Evolutionary conservation across 2,329 filamentous ascomycete genomes (phyloP), one percentile per base, ranked within the genome.

Genomic region (Aspergillus carbonarius): DNA sequence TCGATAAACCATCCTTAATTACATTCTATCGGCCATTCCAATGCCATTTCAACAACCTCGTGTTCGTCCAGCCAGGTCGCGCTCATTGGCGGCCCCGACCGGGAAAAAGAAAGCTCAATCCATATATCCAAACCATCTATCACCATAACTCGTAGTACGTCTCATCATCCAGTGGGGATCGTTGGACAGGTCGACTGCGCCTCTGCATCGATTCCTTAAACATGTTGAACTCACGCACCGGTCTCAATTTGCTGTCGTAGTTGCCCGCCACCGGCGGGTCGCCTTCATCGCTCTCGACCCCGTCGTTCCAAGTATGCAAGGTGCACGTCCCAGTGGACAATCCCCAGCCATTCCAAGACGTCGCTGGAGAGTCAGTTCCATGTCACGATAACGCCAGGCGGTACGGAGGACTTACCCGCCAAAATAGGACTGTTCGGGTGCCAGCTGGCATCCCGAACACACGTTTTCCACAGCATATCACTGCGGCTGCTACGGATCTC

Each of bases 361-460:
- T 95, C 39, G 92, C 92, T 91, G 58, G 13, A 27, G 56, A 40
- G 23, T 42, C 25, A 44, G 60, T 50, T 49, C 60, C 51, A 35
- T 35, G 17, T 39, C 23, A 5, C 8, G 10, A 39, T 40, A 12
- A 42, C 53, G 48, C 15, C 13, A 23, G 46, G 15, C 39, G 35
- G 34, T 32, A 17, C 52, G 40, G 57, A n/a, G n/a, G 54, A 50
- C 81, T 72, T 76, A 85, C 82, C 83, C 66, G 86, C 92, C 63
- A 97, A 81, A 40, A 96, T 81, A 1, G 92, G 92, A 1, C 89
- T 91, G 63, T 83, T 88, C 0, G 93, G 93, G 77, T 96, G 92
- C 93, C 93, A 96, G 70, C 89, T 92, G 20, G 90, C 91, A 79
- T 97, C 93, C 34, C 93, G 82, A 18, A 96, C 91, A 65, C 91